These are phyloP conservation scores for Colletotrichum tropicale DNA, from an alignment of 2,329 filamentous ascomycete species.

Conservation along the genomic window DNA sequence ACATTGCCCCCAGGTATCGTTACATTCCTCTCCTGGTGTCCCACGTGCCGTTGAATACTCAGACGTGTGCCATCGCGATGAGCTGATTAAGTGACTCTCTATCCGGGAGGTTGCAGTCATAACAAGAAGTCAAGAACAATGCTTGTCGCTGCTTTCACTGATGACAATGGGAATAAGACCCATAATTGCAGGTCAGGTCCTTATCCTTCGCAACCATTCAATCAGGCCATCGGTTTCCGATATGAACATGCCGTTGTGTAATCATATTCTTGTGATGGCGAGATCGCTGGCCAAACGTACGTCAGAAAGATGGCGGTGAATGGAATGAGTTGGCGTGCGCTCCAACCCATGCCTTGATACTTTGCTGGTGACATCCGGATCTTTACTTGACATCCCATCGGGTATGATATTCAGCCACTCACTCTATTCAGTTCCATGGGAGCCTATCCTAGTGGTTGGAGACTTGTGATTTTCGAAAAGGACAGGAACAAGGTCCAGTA, in stretches of 20 bases:
- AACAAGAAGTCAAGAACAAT: rapidly evolving
- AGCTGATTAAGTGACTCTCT: not conserved
- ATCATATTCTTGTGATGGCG: rapidly evolving
- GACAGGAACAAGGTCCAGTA: too few relatives aligned
- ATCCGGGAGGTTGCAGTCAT: not conserved
- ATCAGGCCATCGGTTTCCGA: rapidly evolving
- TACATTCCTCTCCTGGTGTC: not conserved
- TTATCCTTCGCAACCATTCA: rapidly evolving
- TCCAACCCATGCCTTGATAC: not conserved
- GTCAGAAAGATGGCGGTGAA: not conserved
- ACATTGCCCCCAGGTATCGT: rapidly evolving
- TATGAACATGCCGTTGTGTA: rapidly evolving
- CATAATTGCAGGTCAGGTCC: not conserved
- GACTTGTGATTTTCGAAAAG: too few relatives aligned
- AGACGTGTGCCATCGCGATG: rapidly evolving
- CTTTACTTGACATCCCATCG: too few relatives aligned
- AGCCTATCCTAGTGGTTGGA: too few relatives aligned
- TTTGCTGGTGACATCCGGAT: not conserved
- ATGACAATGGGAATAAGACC: rapidly evolving
- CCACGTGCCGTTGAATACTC: not conserved
- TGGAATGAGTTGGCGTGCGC: not conserved
- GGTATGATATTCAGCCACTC: too few relatives aligned
- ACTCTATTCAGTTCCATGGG: too few relatives aligned
- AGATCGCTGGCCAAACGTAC: not conserved
- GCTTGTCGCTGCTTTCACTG: not conserved